Conservation (phyloP, 306 rosid species). For the Malus fusca region DNA sequence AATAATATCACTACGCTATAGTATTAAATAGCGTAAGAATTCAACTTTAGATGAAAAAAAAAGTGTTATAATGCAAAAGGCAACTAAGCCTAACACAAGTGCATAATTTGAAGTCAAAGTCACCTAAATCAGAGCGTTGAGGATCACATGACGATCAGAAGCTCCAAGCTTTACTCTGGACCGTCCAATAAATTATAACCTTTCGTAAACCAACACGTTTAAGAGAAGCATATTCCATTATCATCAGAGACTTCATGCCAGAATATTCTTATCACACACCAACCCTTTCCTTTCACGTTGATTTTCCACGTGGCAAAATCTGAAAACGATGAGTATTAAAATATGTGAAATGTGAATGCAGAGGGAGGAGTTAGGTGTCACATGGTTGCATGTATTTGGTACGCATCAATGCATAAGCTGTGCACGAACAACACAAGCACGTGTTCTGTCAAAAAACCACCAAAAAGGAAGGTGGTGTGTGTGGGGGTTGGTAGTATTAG, state of each 20-base stretch:
- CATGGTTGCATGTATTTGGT: not conserved
- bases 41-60: too few species aligned
- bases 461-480: not conserved
- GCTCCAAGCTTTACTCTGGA: not conserved
- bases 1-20: accelerated
- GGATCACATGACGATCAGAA: not conserved
- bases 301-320: not conserved
- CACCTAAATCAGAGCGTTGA: too few species aligned
- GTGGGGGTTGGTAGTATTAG: not conserved
- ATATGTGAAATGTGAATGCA: not conserved
- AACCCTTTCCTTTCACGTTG: not conserved
- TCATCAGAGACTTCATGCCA: not conserved
- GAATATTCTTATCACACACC: constrained; percentile 5
- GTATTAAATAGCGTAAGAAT: too few species aligned
- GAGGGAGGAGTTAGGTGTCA: not conserved
- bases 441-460: not conserved
- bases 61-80: not conserved
- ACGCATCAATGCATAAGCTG: not conserved
- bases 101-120: too few species aligned
- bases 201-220: not conserved
- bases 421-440: not conserved
- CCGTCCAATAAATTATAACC: too few species aligned
- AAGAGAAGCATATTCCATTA: too few species aligned
- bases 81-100: not conserved
- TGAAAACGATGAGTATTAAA: not conserved